Evolutionary conservation across 441 rosid species (phyloP), one percentile per base, ranked within the genome.

Genomic region (Viola pubescens): DNA sequence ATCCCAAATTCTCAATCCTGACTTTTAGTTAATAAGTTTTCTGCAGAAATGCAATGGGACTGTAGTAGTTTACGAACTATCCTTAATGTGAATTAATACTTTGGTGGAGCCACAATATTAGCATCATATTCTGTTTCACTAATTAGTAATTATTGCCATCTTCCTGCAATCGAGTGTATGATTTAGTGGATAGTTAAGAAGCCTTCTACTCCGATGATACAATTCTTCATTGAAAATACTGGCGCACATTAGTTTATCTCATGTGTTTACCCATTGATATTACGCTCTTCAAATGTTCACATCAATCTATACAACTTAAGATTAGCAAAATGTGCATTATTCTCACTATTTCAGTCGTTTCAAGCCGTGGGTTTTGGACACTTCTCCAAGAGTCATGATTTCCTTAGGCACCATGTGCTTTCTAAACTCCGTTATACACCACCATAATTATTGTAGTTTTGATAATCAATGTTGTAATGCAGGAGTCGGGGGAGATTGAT

Each of bases 401-500:
- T 47, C 7, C 4, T 5, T 39, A 12, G 52, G 48, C 13, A 40
- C 39, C 5, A 51, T 44, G 53, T 59, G 37, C 19, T 19, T 60
- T 4, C 26, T 9, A 37, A 7, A 38, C 47, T 34, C 1, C 40
- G 26, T 52, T 37, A 10, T 26, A 19, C 54, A 26, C 39, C 52
- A 48, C 9, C 34, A 38, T 1, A 4, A 13, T 61, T 49, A 44
- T 11, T 38, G 41, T 44, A 51, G 6, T 13, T 46, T 26, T 26
- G 34, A 26, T 26, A 26, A 26, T 26, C 12, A 41, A 42, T 67
- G 7, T 65, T 42, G 39, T 63, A 60, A 53, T 71, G 56, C 78
- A 91, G 95, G 91, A 69, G 60, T 72, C 72, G 71, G 72, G 81
- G 57, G 85, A 79, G 71, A 69, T 71, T 14, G 78, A 71, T 53